Evolutionary conservation across 345 rosid species (phyloP), one percentile per base, ranked within the genome.

Genomic region (Draba incana): DNA sequence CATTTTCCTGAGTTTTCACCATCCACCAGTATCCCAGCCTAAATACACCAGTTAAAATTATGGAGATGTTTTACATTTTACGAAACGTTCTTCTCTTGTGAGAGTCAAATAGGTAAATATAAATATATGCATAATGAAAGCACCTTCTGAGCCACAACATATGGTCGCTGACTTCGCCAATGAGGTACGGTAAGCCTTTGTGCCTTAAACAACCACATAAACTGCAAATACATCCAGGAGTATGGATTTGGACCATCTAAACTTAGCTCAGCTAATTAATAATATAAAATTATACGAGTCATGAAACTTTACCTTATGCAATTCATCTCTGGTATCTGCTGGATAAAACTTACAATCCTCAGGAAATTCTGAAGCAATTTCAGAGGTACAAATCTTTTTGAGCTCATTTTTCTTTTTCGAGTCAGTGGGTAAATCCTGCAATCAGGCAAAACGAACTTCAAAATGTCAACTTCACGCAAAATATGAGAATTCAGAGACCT

Each of bases 141-240:
- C 75, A 90, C 98, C 93, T 90, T 81, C 41, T 86, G 87, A 43
- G 94, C 80, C 78, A 90, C 76, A n/a, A 92, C 72, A 62, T 85
- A 93, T 44, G 98, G 83, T 37, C 97, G 79, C 57, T 84, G 92
- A 52, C 79, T 87, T 75, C 97, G 84, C 98, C 98, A 93, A 42
- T 81, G 91, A 78, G 98, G 98, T 20, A 71, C 79, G 5, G 87
- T 78, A 16, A 87, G 84, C 78, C 88, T 85, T 80, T 93, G 98
- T 76, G 87, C 94, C 84, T 82, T 90, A 69, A 87, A 90, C 58
- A 84, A 82, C 91, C 87, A 82, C 80, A 87, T 74, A 75, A 93
- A 93, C 98, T 93, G 88, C 78, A 81, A 81, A 3, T 60, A 68
- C 35, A 42, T 37, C 48, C 37, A 25, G 23, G 39, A 50, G 25